A percentile compares a stretch with the other conserved stretches of the same genome.
phyloP scores from a whole-genome alignment of 2,329 filamentous ascomycete species.

The Drechslera avenae region DNA sequence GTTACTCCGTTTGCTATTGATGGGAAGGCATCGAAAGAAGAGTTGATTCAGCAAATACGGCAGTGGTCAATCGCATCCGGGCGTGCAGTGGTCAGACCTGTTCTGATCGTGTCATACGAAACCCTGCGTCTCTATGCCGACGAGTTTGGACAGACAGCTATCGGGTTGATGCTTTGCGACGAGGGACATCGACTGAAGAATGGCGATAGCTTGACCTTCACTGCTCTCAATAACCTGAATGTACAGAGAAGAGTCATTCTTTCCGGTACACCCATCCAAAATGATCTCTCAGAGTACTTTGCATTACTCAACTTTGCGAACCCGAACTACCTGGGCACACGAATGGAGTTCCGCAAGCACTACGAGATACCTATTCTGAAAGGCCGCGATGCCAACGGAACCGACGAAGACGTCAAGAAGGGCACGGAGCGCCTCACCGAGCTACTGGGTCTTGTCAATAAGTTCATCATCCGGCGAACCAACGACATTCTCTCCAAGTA shows the following conservation, averaged over 20 bases:
- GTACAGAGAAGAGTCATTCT: conserved; percentile 91
- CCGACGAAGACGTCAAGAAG: conserved; percentile 78
- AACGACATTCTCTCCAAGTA: conserved; percentile 99
- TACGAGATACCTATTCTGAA: conserved; percentile 92
- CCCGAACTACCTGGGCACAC: conserved; percentile 84
- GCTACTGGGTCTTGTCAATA: conserved; percentile 85
- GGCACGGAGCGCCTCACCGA: conserved; percentile 84
- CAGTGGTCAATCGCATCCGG: conserved; percentile 95
- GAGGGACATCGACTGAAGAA: conserved; percentile 98
- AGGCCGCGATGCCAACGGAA: conserved; percentile 87
- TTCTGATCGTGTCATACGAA: conserved; percentile 98
- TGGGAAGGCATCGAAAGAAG: conserved; percentile 93
- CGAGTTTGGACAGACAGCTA: conserved; percentile 85
- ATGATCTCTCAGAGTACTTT: conserved; percentile 98
- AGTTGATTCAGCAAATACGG: conserved; percentile 84
- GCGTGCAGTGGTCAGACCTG: conserved; percentile 85
- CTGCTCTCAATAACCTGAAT: conserved; percentile 84
- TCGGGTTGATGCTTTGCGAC: conserved; percentile 91
- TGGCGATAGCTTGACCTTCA: conserved; percentile 93
- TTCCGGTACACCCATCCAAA: conserved; percentile 96
- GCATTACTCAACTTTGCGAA: conserved; percentile 96
- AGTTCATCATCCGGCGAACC: conserved; percentile 95
- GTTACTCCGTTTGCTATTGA: conserved; percentile 95
- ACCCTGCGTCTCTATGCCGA: conserved; percentile 90
- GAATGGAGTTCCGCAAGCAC: conserved; percentile 88